phyloP scores from a whole-genome alignment of 116 monocot species.

The Phalaenopsis hybrid region DNA sequence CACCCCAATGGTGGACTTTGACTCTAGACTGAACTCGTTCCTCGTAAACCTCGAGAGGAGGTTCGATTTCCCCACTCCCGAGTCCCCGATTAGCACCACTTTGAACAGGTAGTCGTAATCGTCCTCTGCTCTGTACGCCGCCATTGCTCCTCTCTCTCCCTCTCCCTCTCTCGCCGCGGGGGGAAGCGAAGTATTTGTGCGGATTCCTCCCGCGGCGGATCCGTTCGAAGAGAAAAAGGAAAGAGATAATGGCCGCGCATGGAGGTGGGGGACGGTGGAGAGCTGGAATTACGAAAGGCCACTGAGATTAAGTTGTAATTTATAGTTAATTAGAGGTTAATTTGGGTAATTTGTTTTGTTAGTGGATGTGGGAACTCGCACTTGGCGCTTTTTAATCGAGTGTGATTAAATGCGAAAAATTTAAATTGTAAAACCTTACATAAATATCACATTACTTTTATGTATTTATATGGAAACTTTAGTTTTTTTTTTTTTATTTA shows the following conservation, averaged over 20 bases:
- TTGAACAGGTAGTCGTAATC: constrained; percentile 18
- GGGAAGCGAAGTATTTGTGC: neutral
- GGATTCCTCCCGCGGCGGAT: constrained; percentile 1
- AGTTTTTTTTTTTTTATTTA: too few relatives aligned
- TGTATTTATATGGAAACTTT: too few relatives aligned
- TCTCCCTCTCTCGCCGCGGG: neutral
- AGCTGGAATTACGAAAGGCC: neutral
- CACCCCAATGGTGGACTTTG: constrained; percentile 37
- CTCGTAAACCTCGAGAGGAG: constrained; percentile 31
- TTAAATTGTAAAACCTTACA: too few relatives aligned
- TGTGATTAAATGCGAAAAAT: too few relatives aligned
- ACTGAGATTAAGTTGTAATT: neutral
- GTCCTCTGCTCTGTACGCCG: constrained; percentile 14
- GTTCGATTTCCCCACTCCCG: constrained; percentile 16
- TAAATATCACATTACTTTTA: too few relatives aligned
- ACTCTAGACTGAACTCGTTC: constrained; percentile 45
- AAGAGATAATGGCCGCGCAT: neutral
- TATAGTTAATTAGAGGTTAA: too few relatives aligned
- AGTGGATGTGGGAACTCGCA: too few relatives aligned
- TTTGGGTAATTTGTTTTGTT: too few relatives aligned
- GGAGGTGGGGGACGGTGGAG: neutral
- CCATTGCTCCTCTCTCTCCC: constrained; percentile 10
- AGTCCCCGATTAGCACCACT: constrained; percentile 13
- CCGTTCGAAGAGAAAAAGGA: neutral
- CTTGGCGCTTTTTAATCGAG: too few relatives aligned